Conservation (phyloP, 352 stramenopile species). For the Pythium apleroticum region DNA sequence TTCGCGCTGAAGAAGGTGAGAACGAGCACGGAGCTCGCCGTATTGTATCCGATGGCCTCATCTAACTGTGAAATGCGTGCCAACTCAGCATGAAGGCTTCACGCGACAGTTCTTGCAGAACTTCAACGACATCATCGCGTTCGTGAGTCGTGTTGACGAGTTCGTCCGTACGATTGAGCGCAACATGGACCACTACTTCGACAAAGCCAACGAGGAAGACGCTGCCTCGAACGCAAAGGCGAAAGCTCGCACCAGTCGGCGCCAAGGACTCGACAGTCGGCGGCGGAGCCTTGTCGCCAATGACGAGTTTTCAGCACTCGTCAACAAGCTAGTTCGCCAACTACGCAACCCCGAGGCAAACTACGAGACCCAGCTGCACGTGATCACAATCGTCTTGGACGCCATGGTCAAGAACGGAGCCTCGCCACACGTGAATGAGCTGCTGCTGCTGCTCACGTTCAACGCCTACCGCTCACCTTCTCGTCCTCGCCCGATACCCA, state of each 20-base stretch:
- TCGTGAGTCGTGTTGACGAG: constrained; percentile 52
- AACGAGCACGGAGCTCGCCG: not conserved
- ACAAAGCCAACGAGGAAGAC: constrained; percentile 1
- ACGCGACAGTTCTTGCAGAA: constrained; percentile 69
- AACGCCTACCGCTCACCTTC: constrained; percentile 56
- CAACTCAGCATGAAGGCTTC: constrained; percentile 51
- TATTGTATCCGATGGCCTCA: not conserved
- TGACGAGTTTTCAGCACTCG: constrained; percentile 12
- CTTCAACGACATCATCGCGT: constrained; percentile 74
- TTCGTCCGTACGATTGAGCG: constrained; percentile 50
- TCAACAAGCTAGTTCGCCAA: constrained; percentile 30
- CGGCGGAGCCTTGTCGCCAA: constrained; percentile 10
- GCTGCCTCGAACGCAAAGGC: not conserved
- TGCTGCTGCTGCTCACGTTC: constrained; percentile 75
- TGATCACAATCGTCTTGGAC: constrained; percentile 71
- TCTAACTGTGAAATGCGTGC: not conserved
- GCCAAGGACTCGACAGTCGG: constrained; percentile 1
- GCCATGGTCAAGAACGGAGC: constrained; percentile 72
- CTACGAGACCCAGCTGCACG: constrained; percentile 64
- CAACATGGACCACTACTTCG: constrained; percentile 42
- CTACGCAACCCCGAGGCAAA: constrained; percentile 46
- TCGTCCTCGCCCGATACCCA: not conserved
- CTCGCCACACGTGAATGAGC: constrained; percentile 64
- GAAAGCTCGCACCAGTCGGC: not conserved
- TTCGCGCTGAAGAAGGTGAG: constrained; percentile 74